Base-by-base conservation (phyloP, 106 monocot genomes). In the Gastrodia elata region DNA sequence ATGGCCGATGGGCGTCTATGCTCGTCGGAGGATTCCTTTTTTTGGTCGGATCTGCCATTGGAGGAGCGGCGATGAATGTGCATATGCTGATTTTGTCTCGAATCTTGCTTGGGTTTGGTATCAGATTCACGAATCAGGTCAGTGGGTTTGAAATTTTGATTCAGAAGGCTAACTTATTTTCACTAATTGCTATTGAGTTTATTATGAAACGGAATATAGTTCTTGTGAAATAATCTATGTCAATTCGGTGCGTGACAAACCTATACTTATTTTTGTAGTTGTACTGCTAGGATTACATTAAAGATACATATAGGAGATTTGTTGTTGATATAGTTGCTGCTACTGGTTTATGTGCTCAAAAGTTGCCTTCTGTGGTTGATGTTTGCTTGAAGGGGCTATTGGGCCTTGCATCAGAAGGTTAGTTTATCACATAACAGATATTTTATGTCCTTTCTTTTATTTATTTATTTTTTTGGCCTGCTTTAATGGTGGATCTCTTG, bases 261-360 rank as follows among this genome's bases (percentile, higher is more conserved):
- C 78, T 68, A 84, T 76, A 25, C 73, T 78, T 48, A 71, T 77
- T 68, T 46, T 68, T 77, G 65, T 88, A 80, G 78, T 84, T 78
- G 64, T 80, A 70, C 58, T 84, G 76, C 64, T 85, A 93, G 97
- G 93, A 93, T 83, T 98, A 98, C 68, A 75, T 93, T 69, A 88
- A 78, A 77, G 93, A 98, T 74, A 84, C 90, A 72, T 86, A 98
- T 82, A 86, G 87, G 80, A 91, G 79, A 84, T 98, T 98, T 85
- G 90, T 80, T 69, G 88, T 82, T 70, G 93, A 91, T 85, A 84
- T 88, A 68, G 88, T 98, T 82, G 93, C 87, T 77, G 90, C 92
- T 26, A 91, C 93, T 67, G 88, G 91, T 27, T 75, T 88, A 67
- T 93, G 93, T 82, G 92, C 87, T 34, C 83, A 85, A 81, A 86